These are phyloP conservation scores for Globisporangium ultimum DNA, from an alignment of 352 stramenopile species.

Conservation along the genomic window DNA sequence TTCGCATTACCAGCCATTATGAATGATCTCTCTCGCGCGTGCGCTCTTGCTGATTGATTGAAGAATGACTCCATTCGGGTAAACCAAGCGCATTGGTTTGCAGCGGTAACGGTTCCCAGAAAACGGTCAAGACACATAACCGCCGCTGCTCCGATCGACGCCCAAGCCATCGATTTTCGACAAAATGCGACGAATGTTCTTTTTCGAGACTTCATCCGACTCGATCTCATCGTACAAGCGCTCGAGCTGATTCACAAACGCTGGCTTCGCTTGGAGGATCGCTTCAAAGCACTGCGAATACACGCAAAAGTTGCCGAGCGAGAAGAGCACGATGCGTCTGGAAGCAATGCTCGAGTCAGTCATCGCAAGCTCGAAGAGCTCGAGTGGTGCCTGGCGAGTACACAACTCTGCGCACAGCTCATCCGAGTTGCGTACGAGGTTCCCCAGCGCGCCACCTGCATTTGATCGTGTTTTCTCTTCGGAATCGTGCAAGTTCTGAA, in stretches of 20 bases:
- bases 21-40: not conserved
- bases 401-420: constrained; percentile 71
- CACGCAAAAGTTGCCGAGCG: constrained; percentile 86
- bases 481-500: constrained; percentile 59
- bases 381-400: constrained; percentile 43
- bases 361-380: constrained; percentile 69
- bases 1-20: not conserved
- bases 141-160: too few species aligned
- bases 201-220: constrained; percentile 60
- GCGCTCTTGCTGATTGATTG: too few species aligned
- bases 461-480: constrained; percentile 93
- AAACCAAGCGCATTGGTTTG: not conserved
- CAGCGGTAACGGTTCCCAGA: not conserved
- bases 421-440: constrained; percentile 90
- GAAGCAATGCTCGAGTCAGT: constrained; percentile 57
- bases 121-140: constrained; percentile 1
- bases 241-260: constrained; percentile 45
- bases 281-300: constrained; percentile 71
- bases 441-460: constrained; percentile 88
- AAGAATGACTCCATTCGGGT: not conserved
- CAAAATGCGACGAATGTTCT: constrained; percentile 69
- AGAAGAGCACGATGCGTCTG: constrained; percentile 89
- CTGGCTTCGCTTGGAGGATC: constrained; percentile 31
- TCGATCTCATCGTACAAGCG: constrained; percentile 56
- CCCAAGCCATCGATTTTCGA: constrained; percentile 46